Conservation (phyloP, 768 basidiomycete genomes). For the Leccinum olivaceopallidum region DNA sequence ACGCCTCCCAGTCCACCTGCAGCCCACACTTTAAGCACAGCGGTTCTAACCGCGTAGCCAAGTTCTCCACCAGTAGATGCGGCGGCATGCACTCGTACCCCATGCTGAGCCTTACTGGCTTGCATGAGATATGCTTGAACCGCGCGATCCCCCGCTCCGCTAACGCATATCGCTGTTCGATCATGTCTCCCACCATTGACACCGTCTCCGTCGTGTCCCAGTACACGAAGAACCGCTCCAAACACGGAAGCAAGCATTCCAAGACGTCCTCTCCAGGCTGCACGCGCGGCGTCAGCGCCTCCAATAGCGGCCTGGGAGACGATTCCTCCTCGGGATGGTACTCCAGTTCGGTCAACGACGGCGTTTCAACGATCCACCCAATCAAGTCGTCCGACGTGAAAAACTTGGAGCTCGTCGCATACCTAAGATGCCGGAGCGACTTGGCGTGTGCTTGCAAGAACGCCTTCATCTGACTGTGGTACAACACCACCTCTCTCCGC, state of each 20-base stretch:
- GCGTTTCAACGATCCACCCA: constrained; percentile 16
- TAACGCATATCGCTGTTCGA: constrained; percentile 23
- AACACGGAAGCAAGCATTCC: constrained; percentile 19
- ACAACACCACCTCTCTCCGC: constrained; percentile 11
- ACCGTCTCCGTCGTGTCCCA: constrained; percentile 31
- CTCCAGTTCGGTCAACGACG: constrained; percentile 22
- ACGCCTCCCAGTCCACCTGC: constrained; percentile 25
- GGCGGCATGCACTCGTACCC: constrained; percentile 21
- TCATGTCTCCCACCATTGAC: constrained; percentile 26
- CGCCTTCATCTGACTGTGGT: constrained; percentile 14
- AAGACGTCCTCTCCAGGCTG: constrained; percentile 1
- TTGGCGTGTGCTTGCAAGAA: constrained; percentile 16
- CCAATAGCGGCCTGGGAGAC: constrained; percentile 19
- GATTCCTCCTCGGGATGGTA: constrained; percentile 26
- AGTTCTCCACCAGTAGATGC: constrained; percentile 14
- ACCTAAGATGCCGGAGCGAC: constrained; percentile 17
- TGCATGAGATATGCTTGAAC: constrained; percentile 23
- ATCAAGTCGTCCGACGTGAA: constrained; percentile 23
- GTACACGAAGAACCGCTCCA: constrained; percentile 22
- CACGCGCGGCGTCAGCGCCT: constrained; percentile 24
- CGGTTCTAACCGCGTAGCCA: constrained; percentile 21
- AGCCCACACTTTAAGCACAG: constrained; percentile 17
- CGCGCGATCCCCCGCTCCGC: constrained; percentile 12
- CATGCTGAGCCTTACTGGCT: constrained; percentile 14
- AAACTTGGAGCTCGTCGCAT: constrained; percentile 17